These are phyloP conservation scores for Centrapalus pauciflorus DNA, from an alignment of 129 eudicot genomes.

Conservation along the genomic window DNA sequence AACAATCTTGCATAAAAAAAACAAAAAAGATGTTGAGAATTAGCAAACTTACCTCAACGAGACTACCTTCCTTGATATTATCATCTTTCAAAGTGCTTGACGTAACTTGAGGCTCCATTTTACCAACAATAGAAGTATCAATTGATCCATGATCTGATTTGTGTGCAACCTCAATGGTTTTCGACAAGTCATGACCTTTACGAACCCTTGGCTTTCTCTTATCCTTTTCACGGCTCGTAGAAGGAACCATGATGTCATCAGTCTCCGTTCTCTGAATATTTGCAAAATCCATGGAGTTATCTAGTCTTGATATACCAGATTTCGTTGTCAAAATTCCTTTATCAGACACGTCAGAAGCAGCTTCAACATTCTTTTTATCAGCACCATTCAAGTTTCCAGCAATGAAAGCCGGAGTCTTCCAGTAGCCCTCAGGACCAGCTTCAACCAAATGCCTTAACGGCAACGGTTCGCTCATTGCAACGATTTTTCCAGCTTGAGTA, in stretches of 20 bases:
- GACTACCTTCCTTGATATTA: conserved; percentile 54
- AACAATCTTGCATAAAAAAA: not conserved
- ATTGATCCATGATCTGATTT: conserved; percentile 33
- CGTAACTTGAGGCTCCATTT: conserved; percentile 6
- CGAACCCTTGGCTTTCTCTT: conserved; percentile 30
- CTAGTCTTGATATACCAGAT: conserved; percentile 21
- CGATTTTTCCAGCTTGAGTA: conserved; percentile 84
- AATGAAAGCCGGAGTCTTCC: conserved; percentile 42
- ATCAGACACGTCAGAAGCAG: conserved; percentile 31
- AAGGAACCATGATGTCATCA: conserved; percentile 29
- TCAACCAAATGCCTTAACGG: conserved; percentile 44
- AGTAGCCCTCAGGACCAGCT: conserved; percentile 70
- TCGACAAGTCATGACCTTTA: conserved; percentile 29
- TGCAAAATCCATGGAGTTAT: conserved; percentile 5
- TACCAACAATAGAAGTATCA: conserved; percentile 21
- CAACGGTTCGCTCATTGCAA: conserved; percentile 69
- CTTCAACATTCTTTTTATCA: conserved; percentile 9
- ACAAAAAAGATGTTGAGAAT: not conserved
- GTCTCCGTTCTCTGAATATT: conserved; percentile 21
- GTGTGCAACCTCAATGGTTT: conserved; percentile 30
- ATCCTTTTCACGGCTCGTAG: conserved; percentile 29
- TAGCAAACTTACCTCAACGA: conserved; percentile 69
- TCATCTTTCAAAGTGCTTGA: conserved; percentile 18
- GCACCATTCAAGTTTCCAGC: conserved; percentile 13
- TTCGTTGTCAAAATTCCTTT: conserved; percentile 21